Base-by-base conservation (phyloP, 352 stramenopile species). In the Pythium guiyangense region DNA sequence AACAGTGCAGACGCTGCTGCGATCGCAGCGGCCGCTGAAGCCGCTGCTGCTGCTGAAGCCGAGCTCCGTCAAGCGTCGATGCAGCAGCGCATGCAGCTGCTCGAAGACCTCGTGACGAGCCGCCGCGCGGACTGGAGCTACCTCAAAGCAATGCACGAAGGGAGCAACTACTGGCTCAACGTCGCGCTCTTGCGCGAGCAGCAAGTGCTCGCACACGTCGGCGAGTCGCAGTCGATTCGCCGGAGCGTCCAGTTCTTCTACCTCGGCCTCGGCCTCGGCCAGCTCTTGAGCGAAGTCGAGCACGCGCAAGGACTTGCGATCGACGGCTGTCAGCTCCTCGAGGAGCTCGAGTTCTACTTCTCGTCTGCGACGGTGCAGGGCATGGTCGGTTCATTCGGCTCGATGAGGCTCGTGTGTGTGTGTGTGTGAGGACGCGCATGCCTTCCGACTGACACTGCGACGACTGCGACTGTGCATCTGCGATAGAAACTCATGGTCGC, bases 301-400 rank as follows among this genome's bases (percentile, higher is more conserved):
- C 77, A 87, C 52, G 55, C 79, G 10, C 65, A 91, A 60, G 65
- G 79, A 15, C 59, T 94, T 29, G 79, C 78, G 0, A 78, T 88
- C 54, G 78, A 90, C 48, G 82, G 76, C 47, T 91, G 81, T 22
- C 81, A 94, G 52, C 63, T 94, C n/a, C 69, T 94, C 25, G 84
- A 94, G 53, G 84, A 94, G 50, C 71, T 94, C 29, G 84, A 94
- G 58, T 94, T 90, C 57, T 89, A 86, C 60, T 92, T 94, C 31
- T 77, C 82, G 14, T 89, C 81, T 6, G 64, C 73, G 14, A 84
- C 79, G 3, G 71, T 89, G 29, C 84, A 94, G 68, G 78, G 80
- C 60, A 92, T 94, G 84, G 79, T 90, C 44, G 27, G 63, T 35
- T 17, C 34, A 8, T 57, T 11, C n/a, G 48, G 12, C 14, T 26